Percentiles rank a stretch among this genome's conserved stretches.
These are phyloP conservation scores for Corymbia calophylla DNA, from an alignment of 441 rosid species.

Conservation along the genomic window DNA sequence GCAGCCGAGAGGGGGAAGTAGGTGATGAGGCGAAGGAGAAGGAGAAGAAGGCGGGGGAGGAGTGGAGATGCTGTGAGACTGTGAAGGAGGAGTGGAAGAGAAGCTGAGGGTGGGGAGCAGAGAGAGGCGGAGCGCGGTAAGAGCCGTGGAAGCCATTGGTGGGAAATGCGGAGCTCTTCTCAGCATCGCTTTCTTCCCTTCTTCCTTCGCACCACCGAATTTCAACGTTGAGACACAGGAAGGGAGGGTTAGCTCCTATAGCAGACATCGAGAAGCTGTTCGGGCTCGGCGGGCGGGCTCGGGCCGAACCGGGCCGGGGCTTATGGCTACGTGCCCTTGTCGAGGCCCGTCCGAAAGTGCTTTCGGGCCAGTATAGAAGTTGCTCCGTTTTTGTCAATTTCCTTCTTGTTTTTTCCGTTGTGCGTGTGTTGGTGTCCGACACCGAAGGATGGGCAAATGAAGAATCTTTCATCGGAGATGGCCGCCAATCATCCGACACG, in stretches of 20 bases:
- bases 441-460: background rate
- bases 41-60: conserved; percentile 9
- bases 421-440: background rate
- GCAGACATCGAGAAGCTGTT: background rate
- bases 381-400: background rate
- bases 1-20: background rate
- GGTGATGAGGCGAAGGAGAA: background rate
- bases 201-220: background rate
- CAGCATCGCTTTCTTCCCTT: conserved; percentile 20
- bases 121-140: conserved; percentile 30
- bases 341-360: background rate
- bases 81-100: conserved; percentile 11
- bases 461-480: background rate
- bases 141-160: conserved; percentile 20
- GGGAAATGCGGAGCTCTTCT: conserved; percentile 40
- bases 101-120: conserved; percentile 21
- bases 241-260: background rate
- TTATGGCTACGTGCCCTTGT: background rate
- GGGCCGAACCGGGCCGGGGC: background rate
- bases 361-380: background rate
- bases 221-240: background rate
- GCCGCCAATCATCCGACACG: background rate
- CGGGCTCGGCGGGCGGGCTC: background rate
- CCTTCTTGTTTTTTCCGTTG: background rate
- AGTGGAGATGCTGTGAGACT: conserved; percentile 16